These are phyloP conservation scores for Senna tora DNA, from an alignment of 306 rosid genomes.

Conservation along the genomic window DNA sequence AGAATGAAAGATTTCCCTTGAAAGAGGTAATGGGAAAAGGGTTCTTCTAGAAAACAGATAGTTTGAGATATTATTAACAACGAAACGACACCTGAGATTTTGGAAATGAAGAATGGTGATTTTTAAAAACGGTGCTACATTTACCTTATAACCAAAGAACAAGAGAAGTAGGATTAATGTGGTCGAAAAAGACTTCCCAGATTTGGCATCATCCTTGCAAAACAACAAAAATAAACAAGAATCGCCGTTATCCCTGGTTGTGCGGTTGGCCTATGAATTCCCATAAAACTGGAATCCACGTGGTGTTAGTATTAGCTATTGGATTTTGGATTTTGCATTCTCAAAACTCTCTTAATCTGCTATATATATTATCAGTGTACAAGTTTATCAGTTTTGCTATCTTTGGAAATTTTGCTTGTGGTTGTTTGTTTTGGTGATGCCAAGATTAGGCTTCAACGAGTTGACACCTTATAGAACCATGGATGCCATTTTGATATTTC, in stretches of 20 bases:
- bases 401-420: neutral
- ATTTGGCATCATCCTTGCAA: neutral
- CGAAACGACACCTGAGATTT: neutral
- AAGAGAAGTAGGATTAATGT: neutral
- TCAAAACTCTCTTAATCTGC: slow-evolving; percentile 14
- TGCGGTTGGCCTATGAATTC: slow-evolving; percentile 2
- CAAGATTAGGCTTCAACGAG: neutral
- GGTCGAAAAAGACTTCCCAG: neutral
- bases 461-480: neutral
- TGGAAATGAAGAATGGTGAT: neutral
- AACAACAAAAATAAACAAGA: neutral
- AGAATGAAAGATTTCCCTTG: slow-evolving; percentile 22
- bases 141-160: neutral
- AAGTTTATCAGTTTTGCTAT: neutral
- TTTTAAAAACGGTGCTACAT: neutral
- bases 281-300: neutral
- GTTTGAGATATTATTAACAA: slow-evolving; percentile 1
- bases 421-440: neutral
- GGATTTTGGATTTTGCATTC: neutral
- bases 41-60: slow-evolving; percentile 9
- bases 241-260: slow-evolving; percentile 1
- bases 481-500: no score
- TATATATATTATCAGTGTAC: slow-evolving; percentile 7
- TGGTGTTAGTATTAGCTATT: neutral
- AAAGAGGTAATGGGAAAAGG: slow-evolving; percentile 9